Percentiles rank a stretch among this genome's conserved stretches.
Conservation (phyloP, 2,329 filamentous ascomycete species). For the Clarireedia sp. region DNA sequence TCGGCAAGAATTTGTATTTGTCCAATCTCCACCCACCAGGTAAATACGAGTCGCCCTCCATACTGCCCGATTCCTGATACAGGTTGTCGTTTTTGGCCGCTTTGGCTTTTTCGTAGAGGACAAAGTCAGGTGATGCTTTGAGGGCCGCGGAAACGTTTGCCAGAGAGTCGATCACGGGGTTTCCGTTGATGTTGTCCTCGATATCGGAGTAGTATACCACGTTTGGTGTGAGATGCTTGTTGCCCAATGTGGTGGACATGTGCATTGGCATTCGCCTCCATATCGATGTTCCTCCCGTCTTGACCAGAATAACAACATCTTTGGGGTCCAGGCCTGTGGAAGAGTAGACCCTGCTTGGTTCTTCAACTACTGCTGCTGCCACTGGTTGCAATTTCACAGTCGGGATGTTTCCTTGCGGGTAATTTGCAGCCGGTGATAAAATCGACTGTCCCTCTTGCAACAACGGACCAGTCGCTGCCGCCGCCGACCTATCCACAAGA, state of each 20-base stretch:
- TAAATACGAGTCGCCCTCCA: constrained; percentile 14
- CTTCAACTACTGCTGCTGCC: background rate
- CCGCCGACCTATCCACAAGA: background rate
- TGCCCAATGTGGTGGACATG: constrained; percentile 13
- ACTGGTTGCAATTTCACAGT: too few relatives aligned
- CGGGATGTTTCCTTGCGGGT: background rate
- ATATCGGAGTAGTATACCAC: constrained; percentile 12
- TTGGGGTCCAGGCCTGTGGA: constrained; percentile 9
- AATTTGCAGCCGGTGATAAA: background rate
- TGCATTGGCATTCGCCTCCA: constrained; percentile 16
- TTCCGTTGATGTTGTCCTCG: constrained; percentile 11
- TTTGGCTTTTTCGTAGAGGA: constrained; percentile 9
- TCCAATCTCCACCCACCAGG: constrained; percentile 44
- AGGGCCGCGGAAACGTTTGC: constrained; percentile 13
- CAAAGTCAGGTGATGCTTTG: constrained; percentile 13
- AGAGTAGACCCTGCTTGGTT: background rate
- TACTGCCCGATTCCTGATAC: constrained; percentile 11
- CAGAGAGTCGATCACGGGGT: constrained; percentile 10
- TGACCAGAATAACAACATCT: constrained; percentile 14
- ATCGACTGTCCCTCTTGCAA: background rate
- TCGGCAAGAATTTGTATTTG: constrained; percentile 56
- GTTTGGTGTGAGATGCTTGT: constrained; percentile 9
- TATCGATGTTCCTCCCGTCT: constrained; percentile 13
- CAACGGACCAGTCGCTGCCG: background rate
- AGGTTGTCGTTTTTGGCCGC: constrained; percentile 7